phyloP scores from a whole-genome alignment of 352 stramenopile genomes.

The Elongisporangium senticosum region DNA sequence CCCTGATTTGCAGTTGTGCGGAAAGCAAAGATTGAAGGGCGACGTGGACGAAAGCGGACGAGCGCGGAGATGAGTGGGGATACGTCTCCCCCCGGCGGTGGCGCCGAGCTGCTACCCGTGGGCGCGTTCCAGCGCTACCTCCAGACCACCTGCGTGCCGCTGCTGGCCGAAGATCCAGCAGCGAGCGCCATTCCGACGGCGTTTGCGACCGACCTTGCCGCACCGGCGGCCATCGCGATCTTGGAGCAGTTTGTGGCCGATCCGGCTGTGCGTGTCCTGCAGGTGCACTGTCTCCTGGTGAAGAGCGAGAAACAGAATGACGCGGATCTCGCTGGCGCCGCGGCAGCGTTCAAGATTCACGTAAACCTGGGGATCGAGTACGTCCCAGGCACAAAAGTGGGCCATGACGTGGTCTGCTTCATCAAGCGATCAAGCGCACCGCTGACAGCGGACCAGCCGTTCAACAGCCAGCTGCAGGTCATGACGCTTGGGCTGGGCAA shows the following conservation, averaged over 20 bases:
- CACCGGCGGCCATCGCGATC: constrained; percentile 20
- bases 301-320: constrained; percentile 20
- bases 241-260: constrained; percentile 74
- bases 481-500: constrained; percentile 79
- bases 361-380: constrained; percentile 83
- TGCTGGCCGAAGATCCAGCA: constrained; percentile 49
- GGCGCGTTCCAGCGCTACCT: constrained; percentile 53
- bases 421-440: constrained; percentile 77
- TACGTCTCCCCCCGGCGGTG: constrained; percentile 12
- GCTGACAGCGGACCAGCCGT: constrained; percentile 55
- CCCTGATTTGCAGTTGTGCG: not conserved
- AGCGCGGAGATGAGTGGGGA: constrained; percentile 19
- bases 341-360: constrained; percentile 30
- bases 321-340: constrained; percentile 12
- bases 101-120: constrained; percentile 34
- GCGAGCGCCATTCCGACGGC: constrained; percentile 21
- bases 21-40: not conserved
- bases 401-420: constrained; percentile 81
- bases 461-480: constrained; percentile 82
- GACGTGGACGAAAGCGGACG: constrained; percentile 2
- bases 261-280: constrained; percentile 52
- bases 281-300: constrained; percentile 59
- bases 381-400: constrained; percentile 43
- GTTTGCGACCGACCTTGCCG: constrained; percentile 43
- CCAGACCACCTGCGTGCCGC: constrained; percentile 53